Evolutionary conservation across 805 yeast species (phyloP).

Genomic region (Metschnikowia reukaufii): DNA sequence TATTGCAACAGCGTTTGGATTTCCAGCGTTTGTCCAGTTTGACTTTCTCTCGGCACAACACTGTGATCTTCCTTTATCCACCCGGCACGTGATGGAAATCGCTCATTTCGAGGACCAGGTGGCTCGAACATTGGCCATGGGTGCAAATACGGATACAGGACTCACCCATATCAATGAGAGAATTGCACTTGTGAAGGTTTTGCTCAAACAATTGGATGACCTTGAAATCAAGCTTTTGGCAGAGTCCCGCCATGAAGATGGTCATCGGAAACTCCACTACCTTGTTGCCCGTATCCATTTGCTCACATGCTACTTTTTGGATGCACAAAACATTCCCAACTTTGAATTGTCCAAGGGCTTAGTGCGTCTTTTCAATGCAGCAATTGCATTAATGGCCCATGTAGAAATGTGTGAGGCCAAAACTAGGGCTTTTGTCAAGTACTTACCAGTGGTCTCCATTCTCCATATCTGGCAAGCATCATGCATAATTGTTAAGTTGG

Average conservation of each 20-base stretch:
- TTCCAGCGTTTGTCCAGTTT: constrained; percentile 87
- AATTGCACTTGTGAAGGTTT: constrained; percentile 68
- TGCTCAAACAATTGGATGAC: constrained; percentile 73
- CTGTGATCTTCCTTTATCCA: constrained; percentile 51
- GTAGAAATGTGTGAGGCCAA: constrained; percentile 58
- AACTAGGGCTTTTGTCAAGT: constrained; percentile 64
- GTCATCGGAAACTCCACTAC: constrained; percentile 66
- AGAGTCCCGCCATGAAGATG: constrained; percentile 50
- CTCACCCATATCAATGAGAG: constrained; percentile 68
- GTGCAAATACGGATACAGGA: constrained; percentile 65
- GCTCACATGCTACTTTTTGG: constrained; percentile 78
- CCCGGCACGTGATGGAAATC: constrained; percentile 77
- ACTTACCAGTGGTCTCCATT: constrained; percentile 80
- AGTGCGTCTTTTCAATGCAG: constrained; percentile 76
- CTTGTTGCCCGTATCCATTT: constrained; percentile 79
- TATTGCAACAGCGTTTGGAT: constrained; percentile 90
- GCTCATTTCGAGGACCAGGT: constrained; percentile 86
- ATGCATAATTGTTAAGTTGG: constrained; percentile 73
- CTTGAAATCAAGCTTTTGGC: constrained; percentile 56
- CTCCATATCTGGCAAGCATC: constrained; percentile 91
- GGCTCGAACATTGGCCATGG: constrained; percentile 71
- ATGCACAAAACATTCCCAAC: constrained; percentile 47
- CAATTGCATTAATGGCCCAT: constrained; percentile 68
- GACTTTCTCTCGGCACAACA: constrained; percentile 57
- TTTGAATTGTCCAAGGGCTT: constrained; percentile 72